Evolutionary conservation across 2,329 filamentous ascomycete genomes (phyloP), one percentile per base, ranked within the genome.

Genomic region (Herpotrichia juniperi): DNA sequence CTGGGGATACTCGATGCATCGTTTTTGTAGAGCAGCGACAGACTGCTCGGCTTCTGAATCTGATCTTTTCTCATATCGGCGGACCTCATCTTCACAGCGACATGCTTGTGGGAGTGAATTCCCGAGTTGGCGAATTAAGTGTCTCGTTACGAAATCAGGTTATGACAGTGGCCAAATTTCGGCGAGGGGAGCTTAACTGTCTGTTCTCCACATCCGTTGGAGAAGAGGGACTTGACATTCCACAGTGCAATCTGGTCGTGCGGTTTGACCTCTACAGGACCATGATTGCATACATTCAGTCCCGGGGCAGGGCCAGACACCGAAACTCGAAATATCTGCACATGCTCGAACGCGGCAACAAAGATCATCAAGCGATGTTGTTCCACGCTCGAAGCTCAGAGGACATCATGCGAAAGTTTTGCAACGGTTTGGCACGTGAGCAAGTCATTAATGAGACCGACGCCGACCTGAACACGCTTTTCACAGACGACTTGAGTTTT

Each of bases 271-370:
- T 96, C 2, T 96, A 92, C 73, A 81, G 83, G 10, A 97, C 93
- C 0, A 86, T 96, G 72, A 97, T 97, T 46, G 90, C 96, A 66
- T 97, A 97, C 68, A 87, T 97, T 17, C 94, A 99, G 71, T 97
- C 93, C 12, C 85, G 91, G 56, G 94, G 94, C 0, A 85, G 94
- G 48, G 94, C 94, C 11, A 84, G 94, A 32, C 89, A 91, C 63
- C 73, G 76, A 0, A 82, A 88, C 48, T 97, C 94, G 0, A 86
- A 83, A 57, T 97, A 93, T 70, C 83, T 93, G 28, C 90, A 90
- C 64, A 93, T 99, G 89, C 70, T 91, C 2, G 93, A 97, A 67
- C 67, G 74, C 1, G 83, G 81, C 7, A 96, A 96, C 62, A 58
- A 71, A 11, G 76, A 77, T 0, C 89, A 96, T 44, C 60, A 70